Percentiles rank a stretch among this genome's conserved stretches.
Conservation (phyloP, 345 rosid species). For the Eucalyptus pauciflora region DNA sequence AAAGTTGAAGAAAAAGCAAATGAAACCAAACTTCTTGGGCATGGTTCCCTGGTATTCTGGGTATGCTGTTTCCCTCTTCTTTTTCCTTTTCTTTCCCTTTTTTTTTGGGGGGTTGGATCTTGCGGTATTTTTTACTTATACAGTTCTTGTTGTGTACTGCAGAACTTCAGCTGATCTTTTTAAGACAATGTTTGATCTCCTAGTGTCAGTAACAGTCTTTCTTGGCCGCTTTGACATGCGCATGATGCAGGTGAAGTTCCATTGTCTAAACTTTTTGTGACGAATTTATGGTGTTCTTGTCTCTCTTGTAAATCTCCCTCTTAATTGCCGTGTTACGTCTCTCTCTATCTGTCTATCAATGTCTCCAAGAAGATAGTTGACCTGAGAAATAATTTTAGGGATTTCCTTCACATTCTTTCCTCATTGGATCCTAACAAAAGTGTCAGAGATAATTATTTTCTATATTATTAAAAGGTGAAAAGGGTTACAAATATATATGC, state of each 20-base stretch:
- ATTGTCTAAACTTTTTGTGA: not conserved
- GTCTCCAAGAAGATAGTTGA: not conserved
- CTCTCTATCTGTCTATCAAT: not conserved
- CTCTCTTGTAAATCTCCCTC: not conserved
- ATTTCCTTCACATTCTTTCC: not conserved
- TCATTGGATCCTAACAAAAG: not conserved
- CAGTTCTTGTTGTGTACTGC: slow-evolving; percentile 18
- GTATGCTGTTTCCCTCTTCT: slow-evolving; percentile 25
- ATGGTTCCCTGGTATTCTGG: slow-evolving; percentile 99
- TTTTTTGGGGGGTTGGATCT: not conserved
- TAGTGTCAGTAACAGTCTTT: slow-evolving; percentile 96
- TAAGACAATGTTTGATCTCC: slow-evolving; percentile 93
- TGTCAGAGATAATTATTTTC: no score
- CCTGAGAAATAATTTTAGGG: not conserved
- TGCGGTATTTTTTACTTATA: slow-evolving; percentile 1
- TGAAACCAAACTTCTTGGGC: slow-evolving; percentile 92
- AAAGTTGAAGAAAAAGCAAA: slow-evolving; percentile 69
- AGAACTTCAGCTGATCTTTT: slow-evolving; percentile 98
- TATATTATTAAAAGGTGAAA: no score
- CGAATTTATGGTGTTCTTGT: not conserved
- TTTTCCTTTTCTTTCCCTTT: not conserved
- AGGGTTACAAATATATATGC: no score
- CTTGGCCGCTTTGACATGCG: slow-evolving; percentile 99
- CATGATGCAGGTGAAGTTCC: slow-evolving; percentile 81
- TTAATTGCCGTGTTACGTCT: not conserved